A percentile compares a stretch with the other conserved stretches of the same genome.
These are phyloP conservation scores for Zygosaccharomyces gambellarensis DNA, from an alignment of 805 yeast genomes.

Conservation along the genomic window DNA sequence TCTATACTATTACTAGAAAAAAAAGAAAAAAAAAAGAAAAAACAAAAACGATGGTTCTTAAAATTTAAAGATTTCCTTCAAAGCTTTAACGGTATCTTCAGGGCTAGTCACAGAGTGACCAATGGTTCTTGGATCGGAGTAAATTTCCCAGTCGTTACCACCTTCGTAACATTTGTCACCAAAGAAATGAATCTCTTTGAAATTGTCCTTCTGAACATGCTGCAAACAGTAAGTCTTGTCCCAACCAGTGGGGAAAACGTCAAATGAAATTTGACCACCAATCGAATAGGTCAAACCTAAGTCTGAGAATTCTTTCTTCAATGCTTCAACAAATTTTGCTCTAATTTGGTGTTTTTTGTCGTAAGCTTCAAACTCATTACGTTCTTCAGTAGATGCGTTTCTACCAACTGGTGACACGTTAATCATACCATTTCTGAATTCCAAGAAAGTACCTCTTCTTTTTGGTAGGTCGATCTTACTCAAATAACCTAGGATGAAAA, in stretches of 20 bases:
- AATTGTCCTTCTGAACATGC: constrained; percentile 83
- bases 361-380: constrained; percentile 84
- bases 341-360: constrained; percentile 81
- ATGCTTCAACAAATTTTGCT: constrained; percentile 76
- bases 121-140: constrained; percentile 82
- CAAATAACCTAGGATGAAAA: constrained; percentile 79
- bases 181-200: constrained; percentile 88
- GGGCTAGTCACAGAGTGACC: constrained; percentile 94
- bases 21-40: too few relatives aligned
- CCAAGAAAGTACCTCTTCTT: constrained; percentile 98
- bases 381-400: constrained; percentile 91
- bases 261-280: constrained; percentile 99
- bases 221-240: constrained; percentile 97
- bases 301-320: constrained; percentile 79
- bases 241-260: constrained; percentile 99
- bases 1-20: background rate
- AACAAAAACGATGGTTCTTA: constrained; percentile 7
- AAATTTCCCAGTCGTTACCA: constrained; percentile 98
- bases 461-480: constrained; percentile 84
- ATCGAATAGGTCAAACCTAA: constrained; percentile 88
- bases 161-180: constrained; percentile 98
- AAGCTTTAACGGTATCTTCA: constrained; percentile 78
- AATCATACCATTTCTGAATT: constrained; percentile 99
- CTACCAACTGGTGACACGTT: constrained; percentile 98
- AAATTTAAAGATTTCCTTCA: constrained; percentile 68